Percentiles rank a stretch among this genome's conserved stretches.
These are phyloP conservation scores for Lichina pygmaea DNA, from an alignment of 495 filamentous ascomycete species.

Conservation along the genomic window DNA sequence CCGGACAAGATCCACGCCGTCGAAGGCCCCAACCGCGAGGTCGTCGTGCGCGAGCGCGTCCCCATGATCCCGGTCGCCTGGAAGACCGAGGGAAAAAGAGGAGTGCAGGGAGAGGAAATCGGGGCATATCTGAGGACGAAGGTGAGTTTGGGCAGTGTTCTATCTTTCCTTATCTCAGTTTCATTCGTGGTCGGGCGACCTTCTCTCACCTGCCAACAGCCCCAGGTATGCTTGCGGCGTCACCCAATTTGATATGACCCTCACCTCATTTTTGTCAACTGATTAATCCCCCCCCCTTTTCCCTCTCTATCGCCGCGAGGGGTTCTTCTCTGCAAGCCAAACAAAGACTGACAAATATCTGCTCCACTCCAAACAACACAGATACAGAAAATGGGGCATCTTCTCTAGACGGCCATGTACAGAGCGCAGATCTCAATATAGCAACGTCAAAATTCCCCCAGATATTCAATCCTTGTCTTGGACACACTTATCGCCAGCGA, in stretches of 20 bases:
- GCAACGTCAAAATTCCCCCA: too few species aligned
- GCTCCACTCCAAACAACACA: not conserved
- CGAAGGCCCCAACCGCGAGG: slow-evolving; percentile 67
- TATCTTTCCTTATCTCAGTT: too few species aligned
- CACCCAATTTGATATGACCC: too few species aligned
- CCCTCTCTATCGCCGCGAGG: not conserved
- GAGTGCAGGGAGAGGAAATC: slow-evolving; percentile 65
- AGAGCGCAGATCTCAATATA: too few species aligned
- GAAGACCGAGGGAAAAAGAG: slow-evolving; percentile 49
- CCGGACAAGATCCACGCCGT: slow-evolving; percentile 90
- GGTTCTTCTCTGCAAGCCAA: not conserved
- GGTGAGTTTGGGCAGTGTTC: slow-evolving; percentile 17
- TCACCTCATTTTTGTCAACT: too few species aligned
- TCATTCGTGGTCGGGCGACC: too few species aligned
- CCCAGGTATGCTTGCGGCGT: too few species aligned
- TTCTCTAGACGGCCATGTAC: not conserved
- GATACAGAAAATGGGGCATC: not conserved
- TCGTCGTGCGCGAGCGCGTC: slow-evolving; percentile 70
- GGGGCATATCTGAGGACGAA: slow-evolving; percentile 87
- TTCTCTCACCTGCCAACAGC: too few species aligned
- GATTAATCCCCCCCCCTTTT: not conserved
- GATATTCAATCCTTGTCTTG: too few species aligned
- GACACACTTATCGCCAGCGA: too few species aligned
- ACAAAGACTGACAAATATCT: too few species aligned
- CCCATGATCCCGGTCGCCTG: slow-evolving; percentile 91